Base-by-base conservation (phyloP, 1,284 basidiomycete genomes). In the Pseudozyma hubeiensis region DNA sequence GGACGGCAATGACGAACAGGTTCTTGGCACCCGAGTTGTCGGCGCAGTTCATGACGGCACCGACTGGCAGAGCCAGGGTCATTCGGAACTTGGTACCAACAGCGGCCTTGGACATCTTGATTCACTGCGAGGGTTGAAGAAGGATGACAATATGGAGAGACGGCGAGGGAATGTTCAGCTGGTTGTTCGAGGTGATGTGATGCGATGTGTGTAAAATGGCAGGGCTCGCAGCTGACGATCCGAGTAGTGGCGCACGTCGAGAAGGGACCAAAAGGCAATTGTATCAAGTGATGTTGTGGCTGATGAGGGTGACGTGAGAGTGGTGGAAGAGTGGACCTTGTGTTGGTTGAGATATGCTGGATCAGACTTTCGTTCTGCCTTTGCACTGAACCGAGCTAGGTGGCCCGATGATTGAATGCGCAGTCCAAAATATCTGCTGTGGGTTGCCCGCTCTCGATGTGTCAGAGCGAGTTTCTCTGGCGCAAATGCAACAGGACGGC, bases 1-100 rank as follows among this genome's bases (percentile, higher is more conserved):
- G 92, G 56, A 94, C 92, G 85, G 94, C 92, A 81, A 96, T 95
- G 83, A 96, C 85, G 87, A 88, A 96, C 75, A 97, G 89, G 77
- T 92, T 94, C 89, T 98, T 99, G 81, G 96, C 96, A 81, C 97
- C 97, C 82, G 93, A 94, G 91, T 99, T 99, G 89, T 99, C 96
- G 66, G 95, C 95, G 87, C 96, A 99, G 88, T 99, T 99, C 87
- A 99, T 90, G 81, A 99, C 96, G 84, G 96, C 96, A 84, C 97
- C 97, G 83, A 94, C 93, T 82, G 96, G 97, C 80, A 97, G 90
- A 92, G 82, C 85, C 75, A 82, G 76, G 50, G 81, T 75, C 73
- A 99, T 90, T 84, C 95, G 91, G 90, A 92, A 98, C 88, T 98
- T 99, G 88, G 92, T 96, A 86, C 95, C 95, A 85, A 93, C 85